Evolutionary conservation across 129 eudicot genomes (phyloP).

Genomic region (Arctium lappa): DNA sequence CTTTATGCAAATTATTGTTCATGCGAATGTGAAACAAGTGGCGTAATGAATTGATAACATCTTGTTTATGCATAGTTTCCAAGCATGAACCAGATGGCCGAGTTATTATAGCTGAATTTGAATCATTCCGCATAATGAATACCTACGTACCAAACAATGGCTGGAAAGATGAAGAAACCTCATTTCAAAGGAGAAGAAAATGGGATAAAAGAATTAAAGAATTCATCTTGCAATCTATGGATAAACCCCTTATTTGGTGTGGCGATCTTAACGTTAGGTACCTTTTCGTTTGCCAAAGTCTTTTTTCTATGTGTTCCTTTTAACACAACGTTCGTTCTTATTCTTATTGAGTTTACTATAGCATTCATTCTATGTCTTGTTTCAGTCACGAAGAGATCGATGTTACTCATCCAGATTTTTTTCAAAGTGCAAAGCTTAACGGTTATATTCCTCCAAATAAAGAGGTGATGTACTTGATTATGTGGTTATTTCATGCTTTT

Average conservation of each 20-base stretch:
- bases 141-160: constrained; percentile 97
- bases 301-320: not conserved
- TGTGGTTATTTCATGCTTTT: not conserved
- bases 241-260: constrained; percentile 96
- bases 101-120: constrained; percentile 90
- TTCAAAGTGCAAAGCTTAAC: constrained; percentile 72
- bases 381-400: constrained; percentile 93
- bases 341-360: not conserved
- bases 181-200: constrained; percentile 94
- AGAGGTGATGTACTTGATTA: constrained; percentile 52
- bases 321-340: not conserved
- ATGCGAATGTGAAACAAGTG: not conserved
- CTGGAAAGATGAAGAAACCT: constrained; percentile 94
- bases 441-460: constrained; percentile 91
- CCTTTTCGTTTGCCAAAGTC: not conserved
- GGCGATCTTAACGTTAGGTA: constrained; percentile 98
- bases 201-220: constrained; percentile 95
- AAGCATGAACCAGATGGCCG: constrained; percentile 97
- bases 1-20: not conserved
- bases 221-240: constrained; percentile 57
- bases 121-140: constrained; percentile 72
- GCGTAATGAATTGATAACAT: constrained; percentile 10
- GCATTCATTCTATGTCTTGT: not conserved
- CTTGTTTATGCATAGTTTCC: constrained; percentile 45
- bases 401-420: constrained; percentile 97